Evolutionary conservation across 306 rosid genomes (phyloP).

Genomic region (Fragaria ananassa): DNA sequence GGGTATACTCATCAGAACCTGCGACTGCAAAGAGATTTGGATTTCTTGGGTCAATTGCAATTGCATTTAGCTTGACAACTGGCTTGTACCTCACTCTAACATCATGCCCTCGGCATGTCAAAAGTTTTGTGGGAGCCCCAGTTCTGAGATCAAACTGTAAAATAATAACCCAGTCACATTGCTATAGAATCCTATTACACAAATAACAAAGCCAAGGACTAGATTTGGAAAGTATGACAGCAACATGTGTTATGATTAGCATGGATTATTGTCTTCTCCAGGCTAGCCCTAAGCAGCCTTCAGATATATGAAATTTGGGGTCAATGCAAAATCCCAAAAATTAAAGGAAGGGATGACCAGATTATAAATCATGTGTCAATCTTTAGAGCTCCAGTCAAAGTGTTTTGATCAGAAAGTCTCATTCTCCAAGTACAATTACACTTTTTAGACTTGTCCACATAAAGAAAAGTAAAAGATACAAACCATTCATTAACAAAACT

Average conservation of each 20-base stretch:
- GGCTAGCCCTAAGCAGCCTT: conserved; percentile 4
- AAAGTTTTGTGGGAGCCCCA: conserved; percentile 60
- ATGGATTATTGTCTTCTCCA: conserved; percentile 11
- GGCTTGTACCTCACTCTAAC: conserved; percentile 44
- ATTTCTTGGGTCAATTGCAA: conserved; percentile 92
- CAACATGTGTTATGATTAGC: conserved; percentile 5
- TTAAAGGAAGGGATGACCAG: not conserved
- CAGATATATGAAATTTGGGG: not conserved
- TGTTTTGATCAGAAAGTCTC: not conserved
- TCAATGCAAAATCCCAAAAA: not conserved
- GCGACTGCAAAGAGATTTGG: conserved; percentile 87
- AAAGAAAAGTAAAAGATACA: not conserved
- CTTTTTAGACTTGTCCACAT: not conserved
- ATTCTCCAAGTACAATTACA: no score
- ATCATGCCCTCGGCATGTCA: conserved; percentile 62
- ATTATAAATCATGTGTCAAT: not conserved
- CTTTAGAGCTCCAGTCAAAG: not conserved
- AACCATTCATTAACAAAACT: conserved; percentile 12
- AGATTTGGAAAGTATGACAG: not conserved
- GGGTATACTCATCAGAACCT: conserved; percentile 77
- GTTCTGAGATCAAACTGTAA: conserved; percentile 91
- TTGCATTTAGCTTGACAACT: conserved; percentile 64
- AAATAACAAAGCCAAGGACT: not conserved
- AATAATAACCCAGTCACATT: conserved; percentile 31
- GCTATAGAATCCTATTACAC: not conserved